A percentile compares a stretch with the other conserved stretches of the same genome.
These are phyloP conservation scores for Athelia psychrophila DNA, from an alignment of 1,284 basidiomycete genomes.

Conservation along the genomic window DNA sequence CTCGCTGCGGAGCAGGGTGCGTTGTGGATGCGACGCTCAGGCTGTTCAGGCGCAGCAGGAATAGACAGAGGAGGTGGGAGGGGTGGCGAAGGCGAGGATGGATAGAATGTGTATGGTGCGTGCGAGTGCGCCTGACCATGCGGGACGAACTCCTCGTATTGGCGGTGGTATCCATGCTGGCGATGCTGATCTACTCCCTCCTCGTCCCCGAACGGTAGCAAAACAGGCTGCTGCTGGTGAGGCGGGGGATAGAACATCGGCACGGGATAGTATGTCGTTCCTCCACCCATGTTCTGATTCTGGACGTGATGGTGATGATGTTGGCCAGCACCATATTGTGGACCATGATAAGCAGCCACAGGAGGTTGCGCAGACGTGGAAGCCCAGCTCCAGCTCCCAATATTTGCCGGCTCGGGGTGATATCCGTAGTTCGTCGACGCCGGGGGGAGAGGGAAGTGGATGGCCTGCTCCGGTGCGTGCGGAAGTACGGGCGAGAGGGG, in stretches of 20 bases:
- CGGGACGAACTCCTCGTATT: too few species aligned
- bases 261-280: too few species aligned
- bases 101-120: too few species aligned
- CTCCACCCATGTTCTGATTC: too few species aligned
- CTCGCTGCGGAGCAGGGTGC: background rate
- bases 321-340: too few species aligned
- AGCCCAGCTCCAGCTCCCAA: background rate
- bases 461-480: background rate
- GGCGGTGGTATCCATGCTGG: too few species aligned
- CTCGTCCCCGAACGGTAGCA: too few species aligned
- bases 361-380: too few species aligned
- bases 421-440: background rate
- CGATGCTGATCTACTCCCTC: too few species aligned
- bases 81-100: conserved; percentile 9
- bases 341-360: too few species aligned
- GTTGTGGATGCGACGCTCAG: conserved; percentile 18
- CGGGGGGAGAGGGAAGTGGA: background rate
- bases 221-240: background rate
- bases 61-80: conserved; percentile 4
- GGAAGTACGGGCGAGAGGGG: background rate
- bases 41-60: conserved; percentile 2
- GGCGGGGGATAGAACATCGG: background rate
- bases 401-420: background rate
- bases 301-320: too few species aligned
- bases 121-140: too few species aligned